phyloP scores from a whole-genome alignment of 75 land plant genomes.

The Pinus tabuliformis region DNA sequence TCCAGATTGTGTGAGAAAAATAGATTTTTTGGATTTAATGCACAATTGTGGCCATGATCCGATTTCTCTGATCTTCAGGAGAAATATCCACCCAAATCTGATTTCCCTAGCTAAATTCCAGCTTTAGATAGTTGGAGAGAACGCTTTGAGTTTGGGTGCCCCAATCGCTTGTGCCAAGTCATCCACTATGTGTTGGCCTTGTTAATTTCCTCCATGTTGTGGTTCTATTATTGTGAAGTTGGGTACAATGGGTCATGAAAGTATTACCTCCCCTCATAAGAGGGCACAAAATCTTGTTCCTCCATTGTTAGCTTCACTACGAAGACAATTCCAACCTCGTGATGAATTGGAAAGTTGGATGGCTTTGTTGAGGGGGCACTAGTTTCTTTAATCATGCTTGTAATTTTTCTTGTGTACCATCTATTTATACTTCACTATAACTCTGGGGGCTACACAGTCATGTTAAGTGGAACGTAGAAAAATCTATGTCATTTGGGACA shows the following conservation, averaged over 20 bases:
- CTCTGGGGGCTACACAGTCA: constrained; percentile 39
- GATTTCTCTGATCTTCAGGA: too few species aligned
- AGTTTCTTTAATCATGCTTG: constrained; percentile 63
- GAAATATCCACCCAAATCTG: too few species aligned
- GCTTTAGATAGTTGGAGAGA: too few species aligned
- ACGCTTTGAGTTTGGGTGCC: too few species aligned
- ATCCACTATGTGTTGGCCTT: too few species aligned
- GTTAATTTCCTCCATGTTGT: too few species aligned
- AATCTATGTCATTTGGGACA: constrained; percentile 44
- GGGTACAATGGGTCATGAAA: constrained; percentile 40
- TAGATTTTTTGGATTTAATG: too few species aligned
- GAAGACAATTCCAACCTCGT: constrained; percentile 20
- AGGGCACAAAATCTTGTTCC: constrained; percentile 34
- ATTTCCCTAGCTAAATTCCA: too few species aligned
- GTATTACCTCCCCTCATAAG: constrained; percentile 63
- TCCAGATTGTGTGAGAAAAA: too few species aligned
- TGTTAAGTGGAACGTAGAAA: constrained; percentile 59
- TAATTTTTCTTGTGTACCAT: constrained; percentile 69
- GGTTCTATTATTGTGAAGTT: not conserved
- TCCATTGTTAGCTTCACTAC: constrained; percentile 26
- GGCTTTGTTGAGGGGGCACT: constrained; percentile 54
- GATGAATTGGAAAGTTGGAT: constrained; percentile 64
- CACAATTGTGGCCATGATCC: too few species aligned
- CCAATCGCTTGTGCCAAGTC: too few species aligned
- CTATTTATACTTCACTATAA: constrained; percentile 87